Conservation (phyloP, 768 basidiomycete genomes). For the Boletus rubescentipes region DNA sequence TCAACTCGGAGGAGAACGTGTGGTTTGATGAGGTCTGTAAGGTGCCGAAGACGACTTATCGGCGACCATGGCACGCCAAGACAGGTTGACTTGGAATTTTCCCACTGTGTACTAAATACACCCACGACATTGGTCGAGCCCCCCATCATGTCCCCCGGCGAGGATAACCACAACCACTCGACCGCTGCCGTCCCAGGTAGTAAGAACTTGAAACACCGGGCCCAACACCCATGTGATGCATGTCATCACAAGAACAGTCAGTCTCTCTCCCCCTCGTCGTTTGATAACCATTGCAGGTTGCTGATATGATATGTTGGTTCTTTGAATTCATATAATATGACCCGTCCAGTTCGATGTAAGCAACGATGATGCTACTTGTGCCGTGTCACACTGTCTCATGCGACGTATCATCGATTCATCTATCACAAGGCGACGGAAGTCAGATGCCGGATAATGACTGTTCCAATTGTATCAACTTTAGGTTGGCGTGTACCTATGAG, state of each 20-base stretch:
- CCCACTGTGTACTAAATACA: too few relatives aligned
- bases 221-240: constrained; percentile 79
- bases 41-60: too few relatives aligned
- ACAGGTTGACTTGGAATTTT: too few relatives aligned
- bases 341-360: constrained; percentile 26
- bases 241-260: constrained; percentile 83
- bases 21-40: too few relatives aligned
- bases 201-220: constrained; percentile 75
- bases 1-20: too few relatives aligned
- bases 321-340: too few relatives aligned
- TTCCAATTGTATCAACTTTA: constrained; percentile 52
- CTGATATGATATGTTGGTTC: background rate
- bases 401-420: background rate
- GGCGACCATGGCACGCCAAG: too few relatives aligned
- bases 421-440: constrained; percentile 61
- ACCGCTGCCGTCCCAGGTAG: constrained; percentile 33
- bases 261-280: constrained; percentile 17
- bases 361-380: background rate
- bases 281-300: background rate
- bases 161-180: constrained; percentile 36
- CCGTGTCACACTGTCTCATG: too few relatives aligned
- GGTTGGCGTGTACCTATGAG: constrained; percentile 53
- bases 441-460: constrained; percentile 54
- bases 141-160: constrained; percentile 49
- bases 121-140: too few relatives aligned